phyloP scores from a whole-genome alignment of 352 stramenopile genomes.

The Lagenidium sp. region DNA sequence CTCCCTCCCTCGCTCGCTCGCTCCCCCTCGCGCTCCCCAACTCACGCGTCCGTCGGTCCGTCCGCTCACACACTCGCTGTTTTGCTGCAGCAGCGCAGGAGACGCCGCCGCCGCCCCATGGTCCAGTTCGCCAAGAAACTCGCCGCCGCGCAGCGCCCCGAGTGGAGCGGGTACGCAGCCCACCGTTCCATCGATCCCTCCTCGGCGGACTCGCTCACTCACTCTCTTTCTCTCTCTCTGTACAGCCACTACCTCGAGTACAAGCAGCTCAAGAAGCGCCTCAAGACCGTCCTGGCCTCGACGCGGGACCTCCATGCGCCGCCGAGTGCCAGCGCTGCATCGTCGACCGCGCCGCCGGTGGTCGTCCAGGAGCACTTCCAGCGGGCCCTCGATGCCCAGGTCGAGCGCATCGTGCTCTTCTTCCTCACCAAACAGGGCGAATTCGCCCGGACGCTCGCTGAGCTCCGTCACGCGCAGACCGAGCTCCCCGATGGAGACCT shows the following conservation, averaged over 20 bases:
- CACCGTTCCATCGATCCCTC: background rate
- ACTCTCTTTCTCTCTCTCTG: background rate
- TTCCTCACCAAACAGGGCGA: constrained; percentile 80
- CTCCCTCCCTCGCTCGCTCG: too few species aligned
- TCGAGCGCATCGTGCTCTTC: constrained; percentile 81
- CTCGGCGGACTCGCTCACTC: background rate
- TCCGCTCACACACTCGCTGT: constrained; percentile 7
- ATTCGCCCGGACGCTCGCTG: constrained; percentile 59
- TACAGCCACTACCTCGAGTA: constrained; percentile 84
- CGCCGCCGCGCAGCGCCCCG: constrained; percentile 47
- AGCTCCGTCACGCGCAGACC: constrained; percentile 38
- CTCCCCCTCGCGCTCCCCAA: too few species aligned
- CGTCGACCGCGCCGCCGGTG: background rate
- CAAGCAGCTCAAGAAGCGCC: constrained; percentile 85
- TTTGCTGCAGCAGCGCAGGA: too few species aligned
- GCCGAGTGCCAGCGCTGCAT: constrained; percentile 16
- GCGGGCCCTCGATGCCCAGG: constrained; percentile 69
- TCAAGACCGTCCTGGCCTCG: constrained; percentile 61
- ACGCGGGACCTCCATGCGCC: constrained; percentile 21
- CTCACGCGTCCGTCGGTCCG: background rate
- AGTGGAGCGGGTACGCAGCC: constrained; percentile 64
- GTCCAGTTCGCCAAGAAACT: constrained; percentile 84
- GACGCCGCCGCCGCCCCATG: constrained; percentile 18
- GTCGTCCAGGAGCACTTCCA: constrained; percentile 50
- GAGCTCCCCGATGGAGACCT: constrained; percentile 29